These are phyloP conservation scores for Tephrocybe sp. DNA, from an alignment of 768 basidiomycete species.

Conservation along the genomic window DNA sequence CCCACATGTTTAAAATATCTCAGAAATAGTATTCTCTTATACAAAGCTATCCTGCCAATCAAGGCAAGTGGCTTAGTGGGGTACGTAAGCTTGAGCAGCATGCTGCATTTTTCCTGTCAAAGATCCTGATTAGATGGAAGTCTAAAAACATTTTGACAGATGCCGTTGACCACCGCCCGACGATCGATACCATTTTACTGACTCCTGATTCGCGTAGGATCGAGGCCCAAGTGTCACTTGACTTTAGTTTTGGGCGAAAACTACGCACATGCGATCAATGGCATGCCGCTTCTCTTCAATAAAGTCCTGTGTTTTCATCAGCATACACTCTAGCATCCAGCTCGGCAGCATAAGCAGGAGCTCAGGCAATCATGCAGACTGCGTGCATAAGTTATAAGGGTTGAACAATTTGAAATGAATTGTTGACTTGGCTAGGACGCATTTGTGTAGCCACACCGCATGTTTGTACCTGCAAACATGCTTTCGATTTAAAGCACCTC, in stretches of 20 bases:
- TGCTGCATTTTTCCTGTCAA: slow-evolving; percentile 3
- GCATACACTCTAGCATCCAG: background rate
- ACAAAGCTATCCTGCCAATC: too few species aligned
- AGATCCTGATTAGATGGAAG: background rate
- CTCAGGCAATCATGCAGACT: too few species aligned
- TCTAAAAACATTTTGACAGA: background rate
- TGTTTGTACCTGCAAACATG: background rate
- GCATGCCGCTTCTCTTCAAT: too few species aligned
- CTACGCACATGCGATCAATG: too few species aligned
- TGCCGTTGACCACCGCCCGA: slow-evolving; percentile 1
- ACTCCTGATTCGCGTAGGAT: background rate
- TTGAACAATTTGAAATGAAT: background rate
- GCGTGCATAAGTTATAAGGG: background rate
- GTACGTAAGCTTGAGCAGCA: slow-evolving; percentile 5
- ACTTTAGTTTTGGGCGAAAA: background rate
- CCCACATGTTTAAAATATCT: background rate
- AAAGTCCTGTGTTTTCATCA: background rate
- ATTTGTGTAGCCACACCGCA: background rate
- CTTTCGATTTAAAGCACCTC: slow-evolving; percentile 8
- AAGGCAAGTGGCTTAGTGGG: background rate
- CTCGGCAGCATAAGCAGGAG: too few species aligned
- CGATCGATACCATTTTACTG: background rate
- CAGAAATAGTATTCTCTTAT: too few species aligned
- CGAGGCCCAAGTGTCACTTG: background rate
- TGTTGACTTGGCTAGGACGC: background rate